Base-by-base conservation (phyloP, 768 basidiomycete genomes). In the Collybia sp. region DNA sequence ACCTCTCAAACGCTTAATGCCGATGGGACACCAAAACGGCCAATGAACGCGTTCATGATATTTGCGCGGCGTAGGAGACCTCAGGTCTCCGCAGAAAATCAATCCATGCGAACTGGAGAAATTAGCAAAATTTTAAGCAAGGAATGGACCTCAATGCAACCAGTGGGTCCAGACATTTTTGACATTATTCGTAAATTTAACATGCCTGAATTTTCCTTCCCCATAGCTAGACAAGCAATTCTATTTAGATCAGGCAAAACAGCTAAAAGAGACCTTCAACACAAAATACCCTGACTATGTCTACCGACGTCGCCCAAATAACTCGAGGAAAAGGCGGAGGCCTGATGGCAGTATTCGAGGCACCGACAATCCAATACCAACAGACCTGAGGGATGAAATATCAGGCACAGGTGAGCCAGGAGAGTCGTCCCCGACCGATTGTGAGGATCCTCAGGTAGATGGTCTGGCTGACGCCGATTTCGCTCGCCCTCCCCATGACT, bases 1-100 rank as follows among this genome's bases (percentile, higher is more conserved):
- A 91, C 82, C 15, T 79, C 79, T 3, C 89, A 92, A 64, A 82
- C 86, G 12, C 75, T 92, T 47, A 93, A 93, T 61, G 74, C 86
- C 1, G 89, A 93, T 55, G 89, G 89, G 19, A 91, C 88, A 40
- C 89, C 89, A 18, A 91, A 91, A 61, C 82, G 89, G 11, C 89
- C 89, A 30, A 92, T 93, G 89, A 93, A 93, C 62, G 89, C 89
- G 16, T 93, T 93, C 70, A 92, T 93, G 89, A 92, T 93, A 49
- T 93, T 91, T 56, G 89, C 90, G 50, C 79, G 89, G 17, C 76
- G 83, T 43, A 76, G 89, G 47, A 71, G 89, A 36, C 89, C 89
- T 13, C 86, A 93, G 62, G 87, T 93, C 30, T 82, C 86, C 6
- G 80, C 86, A n/a, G 85, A 86, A 52, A 87, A 93, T 60, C 88